Percentiles rank a stretch among this genome's conserved stretches.
phyloP scores from a whole-genome alignment of 1,284 basidiomycete species.

The Puccinia sorghi region DNA sequence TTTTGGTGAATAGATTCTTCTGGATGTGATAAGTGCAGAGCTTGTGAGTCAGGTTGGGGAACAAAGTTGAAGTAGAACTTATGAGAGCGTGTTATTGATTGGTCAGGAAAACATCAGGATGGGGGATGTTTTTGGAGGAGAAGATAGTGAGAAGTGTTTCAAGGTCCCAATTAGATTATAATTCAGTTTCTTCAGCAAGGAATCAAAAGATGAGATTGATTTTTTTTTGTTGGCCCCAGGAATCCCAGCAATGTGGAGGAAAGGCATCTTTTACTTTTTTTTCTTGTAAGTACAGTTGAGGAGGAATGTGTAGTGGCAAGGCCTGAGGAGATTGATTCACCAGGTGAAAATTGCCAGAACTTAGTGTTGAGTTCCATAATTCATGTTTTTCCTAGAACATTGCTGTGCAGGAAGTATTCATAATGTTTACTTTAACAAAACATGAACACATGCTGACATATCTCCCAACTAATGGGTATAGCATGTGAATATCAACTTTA shows the following conservation, averaged over 20 bases:
- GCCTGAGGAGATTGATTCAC: too few relatives aligned
- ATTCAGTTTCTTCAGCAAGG: background rate
- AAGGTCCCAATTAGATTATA: background rate
- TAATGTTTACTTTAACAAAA: too few relatives aligned
- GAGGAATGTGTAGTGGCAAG: too few relatives aligned
- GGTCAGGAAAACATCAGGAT: background rate
- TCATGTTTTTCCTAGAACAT: too few relatives aligned
- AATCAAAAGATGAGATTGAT: background rate
- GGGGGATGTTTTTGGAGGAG: background rate
- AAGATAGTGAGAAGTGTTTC: background rate
- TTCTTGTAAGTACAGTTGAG: constrained; percentile 19
- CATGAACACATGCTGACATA: too few relatives aligned
- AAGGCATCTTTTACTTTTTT: constrained; percentile 1
- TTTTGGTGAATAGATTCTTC: background rate
- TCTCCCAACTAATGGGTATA: too few relatives aligned
- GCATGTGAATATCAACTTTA: too few relatives aligned
- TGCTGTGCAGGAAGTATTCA: too few relatives aligned
- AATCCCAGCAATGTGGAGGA: background rate
- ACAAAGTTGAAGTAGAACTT: background rate
- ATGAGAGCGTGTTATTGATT: background rate
- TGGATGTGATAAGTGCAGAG: background rate
- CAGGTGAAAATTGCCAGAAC: too few relatives aligned
- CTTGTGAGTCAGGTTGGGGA: background rate
- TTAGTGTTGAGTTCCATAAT: too few relatives aligned
- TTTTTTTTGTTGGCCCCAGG: background rate